Evolutionary conservation across 208 protist genomes (phyloP).

Genomic region (Porcisia deanei): DNA sequence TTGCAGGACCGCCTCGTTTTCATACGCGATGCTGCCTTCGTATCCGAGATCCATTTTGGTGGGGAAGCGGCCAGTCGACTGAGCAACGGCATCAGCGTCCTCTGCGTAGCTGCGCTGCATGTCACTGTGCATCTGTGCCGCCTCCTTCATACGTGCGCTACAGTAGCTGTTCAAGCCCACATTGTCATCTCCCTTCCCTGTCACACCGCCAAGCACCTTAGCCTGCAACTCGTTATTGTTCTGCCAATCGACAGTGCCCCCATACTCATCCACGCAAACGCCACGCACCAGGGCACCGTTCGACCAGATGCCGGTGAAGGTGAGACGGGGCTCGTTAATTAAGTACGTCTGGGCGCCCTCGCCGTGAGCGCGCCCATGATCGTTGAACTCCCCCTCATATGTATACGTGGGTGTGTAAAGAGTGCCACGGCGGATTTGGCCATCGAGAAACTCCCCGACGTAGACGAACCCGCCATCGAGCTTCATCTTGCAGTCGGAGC

Average conservation of each 20-base stretch:
- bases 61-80: constrained; percentile 54
- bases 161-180: constrained; percentile 86
- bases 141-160: constrained; percentile 74
- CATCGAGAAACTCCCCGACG: constrained; percentile 87
- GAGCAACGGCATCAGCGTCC: constrained; percentile 58
- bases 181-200: constrained; percentile 44
- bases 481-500: constrained; percentile 84
- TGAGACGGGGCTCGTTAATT: constrained; percentile 78
- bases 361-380: constrained; percentile 85
- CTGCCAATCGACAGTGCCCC: constrained; percentile 87
- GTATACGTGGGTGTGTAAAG: constrained; percentile 91
- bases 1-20: constrained; percentile 47
- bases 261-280: constrained; percentile 84
- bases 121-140: constrained; percentile 57
- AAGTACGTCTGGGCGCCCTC: constrained; percentile 88
- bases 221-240: constrained; percentile 81
- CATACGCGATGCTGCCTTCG: constrained; percentile 67
- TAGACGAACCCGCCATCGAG: constrained; percentile 91
- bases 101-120: constrained; percentile 80
- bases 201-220: constrained; percentile 49
- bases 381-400: constrained; percentile 92
- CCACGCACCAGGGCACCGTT: constrained; percentile 85
- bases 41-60: constrained; percentile 89
- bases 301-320: constrained; percentile 88
- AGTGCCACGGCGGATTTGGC: constrained; percentile 72